Percentiles rank a stretch among this genome's conserved stretches.
Evolutionary conservation across 2,329 filamentous ascomycete species (phyloP).

Genomic region (Diaporthe sp.): DNA sequence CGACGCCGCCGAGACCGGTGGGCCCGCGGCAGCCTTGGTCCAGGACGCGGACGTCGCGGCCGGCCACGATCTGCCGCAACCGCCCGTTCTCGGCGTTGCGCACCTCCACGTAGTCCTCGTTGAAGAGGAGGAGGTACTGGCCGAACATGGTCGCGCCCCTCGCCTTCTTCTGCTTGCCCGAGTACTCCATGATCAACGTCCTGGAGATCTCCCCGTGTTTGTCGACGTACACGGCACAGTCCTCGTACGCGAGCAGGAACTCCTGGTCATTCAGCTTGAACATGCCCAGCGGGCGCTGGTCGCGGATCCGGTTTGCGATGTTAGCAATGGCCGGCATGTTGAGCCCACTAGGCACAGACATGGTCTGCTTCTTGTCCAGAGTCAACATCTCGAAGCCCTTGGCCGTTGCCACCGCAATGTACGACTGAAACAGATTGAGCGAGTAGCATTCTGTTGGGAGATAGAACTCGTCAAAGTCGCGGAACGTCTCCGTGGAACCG

Average conservation of each 20-base stretch:
- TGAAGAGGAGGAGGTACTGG: conserved; percentile 92
- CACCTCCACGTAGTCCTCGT: conserved; percentile 96
- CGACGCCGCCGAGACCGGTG: conserved; percentile 59
- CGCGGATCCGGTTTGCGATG: conserved; percentile 86
- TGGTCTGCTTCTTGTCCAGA: conserved; percentile 95
- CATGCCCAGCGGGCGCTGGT: conserved; percentile 93
- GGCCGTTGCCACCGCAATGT: conserved; percentile 90
- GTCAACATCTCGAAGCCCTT: conserved; percentile 97
- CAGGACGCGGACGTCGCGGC: conserved; percentile 88
- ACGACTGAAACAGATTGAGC: conserved; percentile 96
- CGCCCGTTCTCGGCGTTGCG: conserved; percentile 96
- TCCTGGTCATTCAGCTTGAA: conserved; percentile 93
- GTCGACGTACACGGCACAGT: conserved; percentile 97
- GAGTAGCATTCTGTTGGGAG: conserved; percentile 95
- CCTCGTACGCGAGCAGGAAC: conserved; percentile 93
- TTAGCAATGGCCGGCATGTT: conserved; percentile 83
- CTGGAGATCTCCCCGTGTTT: conserved; percentile 97
- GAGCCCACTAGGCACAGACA: conserved; percentile 87
- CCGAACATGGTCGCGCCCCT: conserved; percentile 90
- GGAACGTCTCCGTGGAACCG: conserved; percentile 93
- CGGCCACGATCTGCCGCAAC: conserved; percentile 92
- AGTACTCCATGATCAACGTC: conserved; percentile 97
- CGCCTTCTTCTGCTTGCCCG: conserved; percentile 86
- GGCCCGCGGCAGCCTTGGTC: conserved; percentile 84
- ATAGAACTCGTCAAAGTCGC: conserved; percentile 99